Evolutionary conservation across 805 yeast genomes (phyloP), one percentile per base, ranked within the genome.

Genomic region (Yarrowia sp.): DNA sequence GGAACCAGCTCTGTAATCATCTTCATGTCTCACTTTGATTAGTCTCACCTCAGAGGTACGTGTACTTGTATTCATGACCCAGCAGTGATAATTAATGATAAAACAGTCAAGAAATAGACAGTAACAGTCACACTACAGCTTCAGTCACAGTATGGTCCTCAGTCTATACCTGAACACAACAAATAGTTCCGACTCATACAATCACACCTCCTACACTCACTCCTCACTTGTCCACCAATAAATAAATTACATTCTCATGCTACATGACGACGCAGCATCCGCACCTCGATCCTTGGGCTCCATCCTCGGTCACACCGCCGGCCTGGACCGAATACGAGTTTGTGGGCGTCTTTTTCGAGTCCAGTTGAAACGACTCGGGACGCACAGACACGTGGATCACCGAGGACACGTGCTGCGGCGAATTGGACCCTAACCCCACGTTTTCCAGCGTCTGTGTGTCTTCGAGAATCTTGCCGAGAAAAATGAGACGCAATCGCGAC

Each of bases 381-480:
- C 75, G 72, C 14, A 74, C 70, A 32, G 74, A 72, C 59, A 78
- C 74, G 70, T 78, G 80, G 8, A 78, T 72, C 15, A 77, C 70
- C 15, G 38, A 63, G 52, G 46, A 67, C 64, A 40, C 68, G 26
- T 45, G 75, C 41, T 11, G 36, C 12, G 22, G 32, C 10, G 48
- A 48, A 8, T 12, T 11, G 8, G 52, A 32, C 14, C 64, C 64
- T 9, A 59, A 70, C 73, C 52, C 76, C 69, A 3, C 72, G 71
- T 3, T 42, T 38, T 68, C 73, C 11, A 74, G 70, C 2, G 72
- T 64, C 43, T 70, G 69, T 41, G 64, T 8, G 42, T 74, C 76
- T 22, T 73, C 74, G 16, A 78, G 69, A 10, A 77, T 72, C 64
- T 72, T 72, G 26, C 80, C 80, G 64, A 77, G 66, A 59, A 76